Evolutionary conservation across 139 green algal genomes (phyloP).

Genomic region (Edaphochlamys debaryana): DNA sequence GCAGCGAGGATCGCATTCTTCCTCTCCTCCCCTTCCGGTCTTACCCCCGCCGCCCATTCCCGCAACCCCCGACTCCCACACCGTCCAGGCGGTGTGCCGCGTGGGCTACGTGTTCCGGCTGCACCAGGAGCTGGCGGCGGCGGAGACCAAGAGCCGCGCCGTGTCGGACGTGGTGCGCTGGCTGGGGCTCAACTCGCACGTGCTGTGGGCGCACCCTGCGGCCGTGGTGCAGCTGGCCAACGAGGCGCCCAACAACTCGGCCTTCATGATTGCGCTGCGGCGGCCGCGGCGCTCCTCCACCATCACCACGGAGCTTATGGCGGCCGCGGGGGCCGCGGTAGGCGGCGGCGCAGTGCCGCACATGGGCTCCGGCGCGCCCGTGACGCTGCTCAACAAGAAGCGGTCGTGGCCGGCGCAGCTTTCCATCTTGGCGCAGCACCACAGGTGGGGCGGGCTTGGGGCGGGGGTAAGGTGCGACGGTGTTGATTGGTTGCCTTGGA

Average conservation of each 20-base stretch:
- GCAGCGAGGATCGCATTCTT: too few species aligned
- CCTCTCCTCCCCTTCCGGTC: too few species aligned
- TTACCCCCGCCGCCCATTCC: too few species aligned
- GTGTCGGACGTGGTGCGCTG: conserved; percentile 34
- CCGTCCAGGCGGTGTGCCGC: conserved; percentile 10
- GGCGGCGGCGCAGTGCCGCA: neutral
- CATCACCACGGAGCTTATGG: conserved; percentile 29
- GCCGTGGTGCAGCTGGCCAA: conserved; percentile 35
- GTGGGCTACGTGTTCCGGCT: conserved; percentile 37
- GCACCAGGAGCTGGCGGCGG: conserved; percentile 26
- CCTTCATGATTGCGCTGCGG: conserved; percentile 27
- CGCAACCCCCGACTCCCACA: too few species aligned
- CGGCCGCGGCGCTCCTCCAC: conserved; percentile 32
- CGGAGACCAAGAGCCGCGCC: conserved; percentile 34
- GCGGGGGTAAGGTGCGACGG: too few species aligned
- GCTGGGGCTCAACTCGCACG: conserved; percentile 34
- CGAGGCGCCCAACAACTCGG: conserved; percentile 29
- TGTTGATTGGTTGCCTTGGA: too few species aligned
- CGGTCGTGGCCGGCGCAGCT: conserved; percentile 35
- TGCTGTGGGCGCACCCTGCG: conserved; percentile 24
- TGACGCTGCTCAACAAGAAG: conserved; percentile 36
- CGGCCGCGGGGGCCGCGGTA: neutral
- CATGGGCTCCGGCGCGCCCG: neutral
- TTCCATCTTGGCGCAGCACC: conserved; percentile 38
- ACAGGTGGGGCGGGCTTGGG: too few species aligned